Base-by-base conservation (phyloP, 2,329 filamentous ascomycete species). In the Coleophoma eucalyptorum region DNA sequence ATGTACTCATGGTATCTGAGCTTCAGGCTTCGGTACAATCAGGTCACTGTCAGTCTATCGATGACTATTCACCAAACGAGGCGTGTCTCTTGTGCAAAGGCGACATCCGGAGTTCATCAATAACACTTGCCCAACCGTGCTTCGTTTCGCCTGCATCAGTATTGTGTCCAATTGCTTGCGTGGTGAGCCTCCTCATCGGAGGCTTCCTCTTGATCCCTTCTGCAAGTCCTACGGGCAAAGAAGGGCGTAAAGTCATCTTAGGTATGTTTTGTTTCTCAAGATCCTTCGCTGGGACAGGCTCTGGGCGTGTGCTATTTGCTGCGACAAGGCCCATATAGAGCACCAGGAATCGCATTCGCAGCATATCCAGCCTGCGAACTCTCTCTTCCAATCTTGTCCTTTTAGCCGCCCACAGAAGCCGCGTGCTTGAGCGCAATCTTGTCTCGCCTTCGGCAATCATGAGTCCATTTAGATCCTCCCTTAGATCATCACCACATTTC, bases 291-390 rank as follows among this genome's bases (percentile, higher is more conserved):
- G 41, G 48, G 20, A 48, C 34, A 13, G 55, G 50, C 37, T 60
- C 56, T 13, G 50, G 43, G 11, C 37, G 34, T 21, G 46, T 57
- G 15, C 65, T 64, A 42, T 64, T 65, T 11, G 69, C 65, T 12
- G 76, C 70, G 48, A 85, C 72, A 53, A 83, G 75, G 55, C 81
- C 78, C 78, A 86, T 79, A 65, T 83, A 84, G 35, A 83, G 73
- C 34, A 84, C 80, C 32, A 86, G 67, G 62, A 86, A 85, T 54
- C 82, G 77, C 79, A 83, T 84, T 62, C 82, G 75, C 62, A 86
- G 64, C 59, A 84, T 66, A 58, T 86, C 83, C 38, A 86, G 69
- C 43, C 81, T 72, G 50, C 78, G 74, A 49, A 85, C 70, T 47
- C 78, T 75, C 56, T 82, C 79, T 63, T 83, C 78, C 46, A 86